A percentile compares a stretch with the other conserved stretches of the same genome.
Evolutionary conservation across 139 green algal species (phyloP).

Genomic region (Astrephomene gubernaculifera): DNA sequence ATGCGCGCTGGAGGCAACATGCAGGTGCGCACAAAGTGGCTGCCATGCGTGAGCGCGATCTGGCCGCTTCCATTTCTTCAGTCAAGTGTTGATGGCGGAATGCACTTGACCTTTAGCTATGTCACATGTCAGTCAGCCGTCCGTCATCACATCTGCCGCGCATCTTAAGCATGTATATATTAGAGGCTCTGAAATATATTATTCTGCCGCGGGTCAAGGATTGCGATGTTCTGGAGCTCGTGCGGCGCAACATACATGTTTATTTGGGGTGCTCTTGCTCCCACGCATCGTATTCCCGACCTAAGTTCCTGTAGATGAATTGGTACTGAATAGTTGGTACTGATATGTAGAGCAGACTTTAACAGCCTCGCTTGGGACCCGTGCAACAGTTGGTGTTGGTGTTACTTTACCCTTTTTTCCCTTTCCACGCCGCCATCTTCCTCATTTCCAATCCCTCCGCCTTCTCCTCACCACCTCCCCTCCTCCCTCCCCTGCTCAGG

Average conservation of each 20-base stretch:
- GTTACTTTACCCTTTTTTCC: not conserved
- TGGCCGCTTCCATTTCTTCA: not conserved
- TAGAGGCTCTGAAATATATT: no score
- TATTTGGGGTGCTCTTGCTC: no score
- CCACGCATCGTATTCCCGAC: no score
- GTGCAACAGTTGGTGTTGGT: not conserved
- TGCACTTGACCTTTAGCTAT: not conserved
- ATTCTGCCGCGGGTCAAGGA: no score
- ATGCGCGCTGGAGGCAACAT: constrained; percentile 24
- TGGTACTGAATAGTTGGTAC: not conserved
- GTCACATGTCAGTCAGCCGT: not conserved
- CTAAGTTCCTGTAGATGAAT: no score
- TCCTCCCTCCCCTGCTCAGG: not conserved
- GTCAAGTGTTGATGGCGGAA: not conserved
- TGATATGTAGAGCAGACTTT: not conserved
- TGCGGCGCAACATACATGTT: no score
- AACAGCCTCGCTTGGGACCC: not conserved
- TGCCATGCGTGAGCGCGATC: not conserved
- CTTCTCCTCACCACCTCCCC: not conserved
- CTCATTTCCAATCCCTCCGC: not conserved
- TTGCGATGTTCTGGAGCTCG: no score
- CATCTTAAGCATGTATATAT: not conserved
- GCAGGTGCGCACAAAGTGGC: not conserved
- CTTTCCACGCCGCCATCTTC: not conserved
- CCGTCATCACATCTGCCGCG: not conserved